Conservation (phyloP, 1,284 basidiomycete genomes). For the Microbotryum silenes-acaulis region DNA sequence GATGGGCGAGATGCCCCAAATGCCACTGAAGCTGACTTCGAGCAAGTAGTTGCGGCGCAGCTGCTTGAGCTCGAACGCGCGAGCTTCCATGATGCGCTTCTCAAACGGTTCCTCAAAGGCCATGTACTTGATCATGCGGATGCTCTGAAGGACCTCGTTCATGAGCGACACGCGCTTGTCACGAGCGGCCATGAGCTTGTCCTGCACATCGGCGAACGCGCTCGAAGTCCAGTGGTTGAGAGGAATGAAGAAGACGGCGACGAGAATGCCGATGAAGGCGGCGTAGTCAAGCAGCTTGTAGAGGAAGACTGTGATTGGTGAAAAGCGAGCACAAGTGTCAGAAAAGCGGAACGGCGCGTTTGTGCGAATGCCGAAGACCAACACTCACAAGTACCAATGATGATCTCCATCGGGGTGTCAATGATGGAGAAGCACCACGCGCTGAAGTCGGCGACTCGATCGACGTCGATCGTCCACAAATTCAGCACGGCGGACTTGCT, state of each 20-base stretch:
- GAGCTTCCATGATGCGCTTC: constrained; percentile 53
- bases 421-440: constrained; percentile 36
- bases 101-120: constrained; percentile 71
- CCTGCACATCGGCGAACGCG: constrained; percentile 71
- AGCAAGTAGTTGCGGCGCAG: constrained; percentile 69
- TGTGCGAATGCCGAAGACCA: neutral
- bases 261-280: constrained; percentile 67
- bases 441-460: constrained; percentile 47
- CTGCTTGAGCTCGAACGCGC: constrained; percentile 23
- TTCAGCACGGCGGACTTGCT: constrained; percentile 86
- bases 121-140: constrained; percentile 75
- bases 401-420: constrained; percentile 80
- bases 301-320: constrained; percentile 59
- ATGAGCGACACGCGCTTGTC: constrained; percentile 83
- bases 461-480: constrained; percentile 70
- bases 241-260: constrained; percentile 73
- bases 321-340: neutral
- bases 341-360: neutral
- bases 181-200: constrained; percentile 55
- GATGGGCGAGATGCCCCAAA: constrained; percentile 53
- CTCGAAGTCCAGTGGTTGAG: constrained; percentile 81
- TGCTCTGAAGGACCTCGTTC: constrained; percentile 85
- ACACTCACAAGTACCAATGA: constrained; percentile 47
- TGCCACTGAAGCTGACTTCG: constrained; percentile 70
- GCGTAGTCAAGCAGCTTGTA: constrained; percentile 66